phyloP scores from a whole-genome alignment of 768 basidiomycete species.

The Rhodotorula graminis region DNA sequence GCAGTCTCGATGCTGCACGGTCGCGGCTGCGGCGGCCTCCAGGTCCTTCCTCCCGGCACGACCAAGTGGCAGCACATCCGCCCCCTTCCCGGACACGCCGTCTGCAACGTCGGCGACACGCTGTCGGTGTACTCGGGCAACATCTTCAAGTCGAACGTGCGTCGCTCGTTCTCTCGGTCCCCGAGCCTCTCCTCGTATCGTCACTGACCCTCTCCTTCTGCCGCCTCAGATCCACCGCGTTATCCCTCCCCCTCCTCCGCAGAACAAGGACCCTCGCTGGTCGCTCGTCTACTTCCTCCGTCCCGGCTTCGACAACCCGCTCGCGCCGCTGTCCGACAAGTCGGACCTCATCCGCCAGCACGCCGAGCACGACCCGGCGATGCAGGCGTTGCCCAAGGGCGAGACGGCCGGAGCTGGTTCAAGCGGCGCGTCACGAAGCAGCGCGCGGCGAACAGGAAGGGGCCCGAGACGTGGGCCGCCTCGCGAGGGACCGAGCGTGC shows the following conservation, averaged over 20 bases:
- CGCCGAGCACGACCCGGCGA: conserved; percentile 20
- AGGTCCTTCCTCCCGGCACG: conserved; percentile 33
- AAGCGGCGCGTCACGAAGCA: conserved; percentile 10
- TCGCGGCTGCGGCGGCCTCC: conserved; percentile 35
- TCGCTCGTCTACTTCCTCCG: conserved; percentile 36
- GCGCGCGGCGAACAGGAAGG: conserved; percentile 31
- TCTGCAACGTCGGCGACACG: conserved; percentile 39
- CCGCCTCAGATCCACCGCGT: conserved; percentile 32
- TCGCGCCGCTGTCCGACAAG: conserved; percentile 15
- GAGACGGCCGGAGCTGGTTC: conserved; percentile 33
- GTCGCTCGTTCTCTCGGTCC: neutral
- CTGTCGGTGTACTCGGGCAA: conserved; percentile 34
- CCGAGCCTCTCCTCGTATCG: neutral
- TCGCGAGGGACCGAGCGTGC: conserved; percentile 33
- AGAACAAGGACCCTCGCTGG: conserved; percentile 19
- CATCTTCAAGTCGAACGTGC: conserved; percentile 30
- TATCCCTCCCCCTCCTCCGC: conserved; percentile 30
- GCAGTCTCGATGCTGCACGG: conserved; percentile 37
- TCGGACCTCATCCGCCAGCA: conserved; percentile 2
- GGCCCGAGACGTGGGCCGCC: conserved; percentile 28
- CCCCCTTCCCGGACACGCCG: conserved; percentile 31
- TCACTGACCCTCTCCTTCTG: too few species aligned
- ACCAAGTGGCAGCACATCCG: conserved; percentile 33
- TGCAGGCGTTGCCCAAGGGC: conserved; percentile 5
- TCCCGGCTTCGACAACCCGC: conserved; percentile 20